These are phyloP conservation scores for Xylaria longipes DNA, from an alignment of 495 filamentous ascomycete genomes.

Conservation along the genomic window DNA sequence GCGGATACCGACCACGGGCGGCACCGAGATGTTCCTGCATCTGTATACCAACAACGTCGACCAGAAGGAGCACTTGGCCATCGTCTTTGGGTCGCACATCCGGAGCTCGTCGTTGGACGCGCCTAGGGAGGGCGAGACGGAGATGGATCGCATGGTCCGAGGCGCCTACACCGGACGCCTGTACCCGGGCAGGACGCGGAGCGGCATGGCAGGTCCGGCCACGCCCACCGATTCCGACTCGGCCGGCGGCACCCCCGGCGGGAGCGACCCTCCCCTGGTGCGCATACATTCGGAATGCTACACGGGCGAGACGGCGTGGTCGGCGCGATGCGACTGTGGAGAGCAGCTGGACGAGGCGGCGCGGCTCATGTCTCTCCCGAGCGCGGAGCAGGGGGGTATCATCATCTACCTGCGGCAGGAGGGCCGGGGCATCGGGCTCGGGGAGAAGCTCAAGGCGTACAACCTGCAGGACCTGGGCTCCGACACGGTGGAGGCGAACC, in stretches of 20 bases:
- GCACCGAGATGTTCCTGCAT: slow-evolving; percentile 96
- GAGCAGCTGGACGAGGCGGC: slow-evolving; percentile 98
- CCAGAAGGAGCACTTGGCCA: slow-evolving; percentile 96
- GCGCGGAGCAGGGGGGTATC: slow-evolving; percentile 74
- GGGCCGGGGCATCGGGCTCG: slow-evolving; percentile 91
- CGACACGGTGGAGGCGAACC: slow-evolving; percentile 95
- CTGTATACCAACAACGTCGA: slow-evolving; percentile 92
- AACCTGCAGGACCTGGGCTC: slow-evolving; percentile 95
- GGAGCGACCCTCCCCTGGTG: slow-evolving; percentile 67
- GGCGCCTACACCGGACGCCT: slow-evolving; percentile 90
- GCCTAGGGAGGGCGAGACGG: slow-evolving; percentile 84
- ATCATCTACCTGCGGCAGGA: slow-evolving; percentile 97
- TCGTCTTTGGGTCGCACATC: slow-evolving; percentile 90
- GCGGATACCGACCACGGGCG: slow-evolving; percentile 83
- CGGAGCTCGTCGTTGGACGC: slow-evolving; percentile 80
- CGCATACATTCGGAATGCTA: slow-evolving; percentile 99
- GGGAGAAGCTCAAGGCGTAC: slow-evolving; percentile 96
- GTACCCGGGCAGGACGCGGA: slow-evolving; percentile 82
- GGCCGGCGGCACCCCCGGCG: background rate
- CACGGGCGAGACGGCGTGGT: slow-evolving; percentile 98
- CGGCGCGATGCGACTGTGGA: slow-evolving; percentile 94
- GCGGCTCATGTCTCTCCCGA: slow-evolving; percentile 84
- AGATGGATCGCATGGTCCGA: slow-evolving; percentile 93
- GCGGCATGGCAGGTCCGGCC: slow-evolving; percentile 49
- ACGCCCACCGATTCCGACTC: slow-evolving; percentile 33